These are phyloP conservation scores for Hyphochytrium catenoides DNA, from an alignment of 352 stramenopile genomes.

Conservation along the genomic window DNA sequence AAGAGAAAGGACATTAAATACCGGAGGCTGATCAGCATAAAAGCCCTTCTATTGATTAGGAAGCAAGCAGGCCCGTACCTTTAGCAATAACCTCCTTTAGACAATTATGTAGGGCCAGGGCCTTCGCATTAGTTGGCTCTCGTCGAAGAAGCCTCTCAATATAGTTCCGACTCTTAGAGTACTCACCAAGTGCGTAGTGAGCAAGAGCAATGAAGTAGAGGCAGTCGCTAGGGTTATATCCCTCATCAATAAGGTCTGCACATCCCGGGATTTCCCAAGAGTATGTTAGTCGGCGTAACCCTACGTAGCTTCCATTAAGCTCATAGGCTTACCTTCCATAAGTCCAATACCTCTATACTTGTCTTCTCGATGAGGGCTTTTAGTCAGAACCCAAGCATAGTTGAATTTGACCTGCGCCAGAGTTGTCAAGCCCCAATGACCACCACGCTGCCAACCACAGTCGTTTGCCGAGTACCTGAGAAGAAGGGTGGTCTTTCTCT, in stretches of 20 bases:
- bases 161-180: slow-evolving; percentile 29
- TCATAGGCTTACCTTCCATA: slow-evolving; percentile 22
- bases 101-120: slow-evolving; percentile 35
- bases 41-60: too few relatives aligned
- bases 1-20: too few relatives aligned
- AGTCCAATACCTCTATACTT: slow-evolving; percentile 38
- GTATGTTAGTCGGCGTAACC: not conserved
- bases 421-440: not conserved
- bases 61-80: too few relatives aligned
- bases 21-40: too few relatives aligned
- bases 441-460: not conserved
- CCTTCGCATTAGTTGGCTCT: slow-evolving; percentile 35
- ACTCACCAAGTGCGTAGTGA: slow-evolving; percentile 32
- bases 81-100: too few relatives aligned
- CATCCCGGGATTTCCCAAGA: not conserved
- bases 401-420: slow-evolving; percentile 29
- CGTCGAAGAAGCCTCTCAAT: slow-evolving; percentile 44
- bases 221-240: slow-evolving; percentile 26
- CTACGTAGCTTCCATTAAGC: not conserved
- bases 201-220: slow-evolving; percentile 51
- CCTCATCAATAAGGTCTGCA: slow-evolving; percentile 27
- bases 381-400: slow-evolving; percentile 36
- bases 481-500: slow-evolving; percentile 34
- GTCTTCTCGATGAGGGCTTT: slow-evolving; percentile 47
- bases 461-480: slow-evolving; percentile 13